phyloP scores from a whole-genome alignment of 1,284 basidiomycete species.

The Ustilago curta region DNA sequence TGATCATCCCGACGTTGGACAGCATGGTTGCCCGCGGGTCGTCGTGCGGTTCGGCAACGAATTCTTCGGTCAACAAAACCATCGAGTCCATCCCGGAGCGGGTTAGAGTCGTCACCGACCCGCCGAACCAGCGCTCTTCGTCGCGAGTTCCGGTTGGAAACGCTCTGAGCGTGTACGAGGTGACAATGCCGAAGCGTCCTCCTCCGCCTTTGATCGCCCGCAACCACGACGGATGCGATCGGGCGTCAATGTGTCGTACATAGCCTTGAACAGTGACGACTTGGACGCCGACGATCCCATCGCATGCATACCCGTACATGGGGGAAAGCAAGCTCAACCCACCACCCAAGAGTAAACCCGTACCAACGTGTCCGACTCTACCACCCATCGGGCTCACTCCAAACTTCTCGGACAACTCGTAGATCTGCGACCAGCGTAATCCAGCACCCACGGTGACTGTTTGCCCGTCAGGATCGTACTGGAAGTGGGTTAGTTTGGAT shows the following conservation, averaged over 20 bases:
- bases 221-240: slow-evolving; percentile 32
- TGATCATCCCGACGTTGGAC: slow-evolving; percentile 30
- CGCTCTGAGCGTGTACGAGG: slow-evolving; percentile 27
- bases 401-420: slow-evolving; percentile 14
- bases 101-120: slow-evolving; percentile 16
- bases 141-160: slow-evolving; percentile 19
- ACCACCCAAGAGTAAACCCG: slow-evolving; percentile 49
- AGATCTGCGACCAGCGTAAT: slow-evolving; percentile 41
- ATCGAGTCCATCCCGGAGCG: slow-evolving; percentile 12
- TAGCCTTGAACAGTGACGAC: slow-evolving; percentile 34
- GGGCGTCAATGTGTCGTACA: slow-evolving; percentile 10
- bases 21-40: slow-evolving; percentile 36
- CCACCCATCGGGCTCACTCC: slow-evolving; percentile 45
- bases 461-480: slow-evolving; percentile 3
- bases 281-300: slow-evolving; percentile 28
- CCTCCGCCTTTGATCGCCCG: slow-evolving; percentile 53
- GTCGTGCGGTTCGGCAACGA: slow-evolving; percentile 29
- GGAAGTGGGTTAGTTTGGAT: slow-evolving; percentile 25
- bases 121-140: slow-evolving; percentile 42
- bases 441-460: slow-evolving; percentile 38
- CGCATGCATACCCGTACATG: slow-evolving; percentile 48
- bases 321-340: slow-evolving; percentile 42
- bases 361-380: slow-evolving; percentile 42
- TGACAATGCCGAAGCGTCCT: slow-evolving; percentile 53
- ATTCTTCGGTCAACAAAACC: slow-evolving; percentile 23